A percentile compares a stretch with the other conserved stretches of the same genome.
Conservation (phyloP, 495 filamentous ascomycete genomes). For the Pyronema domesticum region DNA sequence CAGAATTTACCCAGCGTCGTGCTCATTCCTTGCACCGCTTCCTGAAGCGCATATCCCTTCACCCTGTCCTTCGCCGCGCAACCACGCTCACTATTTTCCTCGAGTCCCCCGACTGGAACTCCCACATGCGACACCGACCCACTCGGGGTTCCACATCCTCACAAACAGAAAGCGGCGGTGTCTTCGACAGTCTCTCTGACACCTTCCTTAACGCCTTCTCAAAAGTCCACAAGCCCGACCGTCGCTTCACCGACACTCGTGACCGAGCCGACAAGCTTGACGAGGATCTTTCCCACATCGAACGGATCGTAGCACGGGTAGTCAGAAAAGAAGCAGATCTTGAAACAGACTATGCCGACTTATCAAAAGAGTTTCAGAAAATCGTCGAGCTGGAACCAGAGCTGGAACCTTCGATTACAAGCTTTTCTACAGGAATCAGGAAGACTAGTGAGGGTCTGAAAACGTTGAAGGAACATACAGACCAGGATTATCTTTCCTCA, state of each 20-base stretch:
- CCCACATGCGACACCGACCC: constrained; percentile 66
- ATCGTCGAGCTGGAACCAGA: constrained; percentile 78
- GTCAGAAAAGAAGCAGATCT: constrained; percentile 76
- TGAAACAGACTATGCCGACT: constrained; percentile 72
- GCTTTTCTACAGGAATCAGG: constrained; percentile 72
- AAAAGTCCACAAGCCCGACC: constrained; percentile 88
- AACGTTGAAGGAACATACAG: constrained; percentile 71
- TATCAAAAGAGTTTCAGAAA: constrained; percentile 85
- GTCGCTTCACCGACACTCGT: constrained; percentile 79
- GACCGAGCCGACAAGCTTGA: constrained; percentile 91
- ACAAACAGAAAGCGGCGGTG: constrained; percentile 33
- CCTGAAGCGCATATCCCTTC: constrained; percentile 65
- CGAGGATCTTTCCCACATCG: constrained; percentile 80
- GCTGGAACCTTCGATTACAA: constrained; percentile 58
- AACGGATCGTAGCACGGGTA: constrained; percentile 80
- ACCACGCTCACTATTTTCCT: constrained; percentile 71
- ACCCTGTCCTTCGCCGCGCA: constrained; percentile 76
- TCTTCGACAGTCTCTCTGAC: constrained; percentile 87
- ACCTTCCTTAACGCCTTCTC: constrained; percentile 95
- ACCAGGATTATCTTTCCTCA: constrained; percentile 83
- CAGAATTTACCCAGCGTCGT: constrained; percentile 80
- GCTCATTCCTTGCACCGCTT: constrained; percentile 87
- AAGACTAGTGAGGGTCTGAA: constrained; percentile 59
- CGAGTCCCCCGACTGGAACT: constrained; percentile 88
- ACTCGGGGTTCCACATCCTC: constrained; percentile 33